A percentile compares a stretch with the other conserved stretches of the same genome.
These are phyloP conservation scores for Mycena vitilis DNA, from an alignment of 768 basidiomycete species.

Conservation along the genomic window DNA sequence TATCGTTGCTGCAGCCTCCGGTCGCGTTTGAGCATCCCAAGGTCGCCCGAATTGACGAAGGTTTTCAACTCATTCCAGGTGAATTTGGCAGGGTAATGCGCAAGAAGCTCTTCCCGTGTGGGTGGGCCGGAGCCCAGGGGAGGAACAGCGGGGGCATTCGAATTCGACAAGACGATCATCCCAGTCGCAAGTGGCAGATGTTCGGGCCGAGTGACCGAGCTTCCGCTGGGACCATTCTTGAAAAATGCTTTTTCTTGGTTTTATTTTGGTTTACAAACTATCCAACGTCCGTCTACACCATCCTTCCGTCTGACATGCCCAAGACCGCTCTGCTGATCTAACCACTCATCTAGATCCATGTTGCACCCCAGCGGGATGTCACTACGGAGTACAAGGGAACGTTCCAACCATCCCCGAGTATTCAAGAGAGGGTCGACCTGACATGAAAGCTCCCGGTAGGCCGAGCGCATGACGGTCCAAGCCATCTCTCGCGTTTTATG, in stretches of 20 bases:
- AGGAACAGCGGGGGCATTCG: slow-evolving; percentile 46
- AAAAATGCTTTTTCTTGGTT: too few species aligned
- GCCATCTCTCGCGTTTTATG: slow-evolving; percentile 62
- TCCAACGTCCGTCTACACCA: slow-evolving; percentile 68
- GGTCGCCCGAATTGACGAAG: slow-evolving; percentile 85
- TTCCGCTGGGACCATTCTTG: too few species aligned
- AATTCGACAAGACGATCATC: slow-evolving; percentile 1
- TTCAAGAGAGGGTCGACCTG: slow-evolving; percentile 48
- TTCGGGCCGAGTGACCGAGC: neutral
- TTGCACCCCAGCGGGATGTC: slow-evolving; percentile 43
- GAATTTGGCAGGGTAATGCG: slow-evolving; percentile 79
- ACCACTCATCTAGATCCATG: slow-evolving; percentile 63
- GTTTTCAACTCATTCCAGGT: slow-evolving; percentile 82
- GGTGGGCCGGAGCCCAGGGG: slow-evolving; percentile 68
- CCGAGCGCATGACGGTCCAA: slow-evolving; percentile 70
- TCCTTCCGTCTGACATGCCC: slow-evolving; percentile 70
- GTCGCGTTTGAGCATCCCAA: slow-evolving; percentile 84
- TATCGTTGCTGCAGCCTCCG: slow-evolving; percentile 76
- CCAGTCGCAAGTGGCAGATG: neutral
- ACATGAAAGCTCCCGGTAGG: slow-evolving; percentile 71
- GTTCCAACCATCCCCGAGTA: slow-evolving; percentile 60
- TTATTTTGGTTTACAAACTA: slow-evolving; percentile 63
- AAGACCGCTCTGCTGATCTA: slow-evolving; percentile 51
- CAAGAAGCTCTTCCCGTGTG: slow-evolving; percentile 72
- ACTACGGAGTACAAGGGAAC: slow-evolving; percentile 59